Evolutionary conservation across 2,329 filamentous ascomycete genomes (phyloP), one percentile per base, ranked within the genome.

Genomic region (Ophiosphaerella korrae): DNA sequence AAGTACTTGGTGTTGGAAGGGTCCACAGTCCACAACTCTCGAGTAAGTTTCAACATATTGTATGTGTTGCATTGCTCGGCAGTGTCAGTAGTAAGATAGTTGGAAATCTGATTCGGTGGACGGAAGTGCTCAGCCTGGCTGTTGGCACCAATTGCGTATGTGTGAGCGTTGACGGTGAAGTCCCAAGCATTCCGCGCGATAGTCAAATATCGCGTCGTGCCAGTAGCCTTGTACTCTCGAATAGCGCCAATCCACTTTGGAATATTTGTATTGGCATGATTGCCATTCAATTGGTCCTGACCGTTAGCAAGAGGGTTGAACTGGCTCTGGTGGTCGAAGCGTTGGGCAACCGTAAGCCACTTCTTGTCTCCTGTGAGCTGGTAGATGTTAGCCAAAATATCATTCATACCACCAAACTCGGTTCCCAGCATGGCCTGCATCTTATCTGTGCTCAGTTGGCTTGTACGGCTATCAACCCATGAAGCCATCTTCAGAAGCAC

Each of bases 21-120:
- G 24, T 79, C 70, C 29, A 76, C 63, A 1, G 73, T 64, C 76
- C 77, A 83, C 4, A 83, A 71, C 47, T 82, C 79, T 1, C 79
- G 74, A 0, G 81, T 82, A 32, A 83, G 65, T 60, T 82, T 82
- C 39, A 83, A 77, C 81, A 83, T 83, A 57, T 83, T 83, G 62
- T 82, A 82, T 0, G 78, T 80, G 62, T 83, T 82, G 66, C 81
- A 83, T 2, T 74, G 74, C 64, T 83, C 81, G 38, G 74, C 76
- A 0, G 80, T 82, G 58, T 83, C 81, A 0, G 67, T 58, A 3
- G 64, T 65, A 9, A 83, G 67, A 44, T 74, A 77, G 2, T 57
- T 60, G 0, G 80, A 70, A 45, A 82, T 82, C 8, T 74, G 77
- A 50, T 82, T 74, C 0, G 80, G 72, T 0, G 64, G 62, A 12